phyloP scores from a whole-genome alignment of 1,284 basidiomycete genomes.

The Flammula alnicola region DNA sequence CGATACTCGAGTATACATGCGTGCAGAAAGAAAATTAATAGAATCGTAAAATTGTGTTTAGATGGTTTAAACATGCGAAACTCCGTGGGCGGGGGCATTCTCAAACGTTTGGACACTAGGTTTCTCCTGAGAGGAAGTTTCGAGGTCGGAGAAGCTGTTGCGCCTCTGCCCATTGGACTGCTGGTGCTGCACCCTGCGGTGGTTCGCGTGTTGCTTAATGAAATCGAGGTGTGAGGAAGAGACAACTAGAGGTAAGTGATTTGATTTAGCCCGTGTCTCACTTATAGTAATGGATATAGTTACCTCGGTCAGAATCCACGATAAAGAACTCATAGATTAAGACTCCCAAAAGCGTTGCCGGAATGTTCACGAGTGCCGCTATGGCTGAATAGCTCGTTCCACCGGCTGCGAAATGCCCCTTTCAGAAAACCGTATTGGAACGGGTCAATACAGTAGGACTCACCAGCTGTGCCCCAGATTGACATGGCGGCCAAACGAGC shows the following conservation, averaged over 20 bases:
- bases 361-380: conserved; percentile 67
- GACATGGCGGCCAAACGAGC: conserved; percentile 60
- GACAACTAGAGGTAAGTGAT: conserved; percentile 22
- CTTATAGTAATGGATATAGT: conserved; percentile 13
- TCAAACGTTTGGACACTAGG: conserved; percentile 23
- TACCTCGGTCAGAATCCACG: conserved; percentile 56
- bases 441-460: conserved; percentile 2
- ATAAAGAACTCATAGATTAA: conserved; percentile 59
- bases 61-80: conserved; percentile 9
- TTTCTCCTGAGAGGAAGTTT: conserved; percentile 23
- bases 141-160: conserved; percentile 7
- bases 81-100: conserved; percentile 16
- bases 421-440: background rate
- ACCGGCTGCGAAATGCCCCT: conserved; percentile 39
- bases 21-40: background rate
- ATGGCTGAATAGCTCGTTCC: conserved; percentile 68
- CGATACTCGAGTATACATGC: too few relatives aligned
- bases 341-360: conserved; percentile 57
- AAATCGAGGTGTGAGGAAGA: conserved; percentile 23
- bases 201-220: conserved; percentile 22
- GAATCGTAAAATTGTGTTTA: background rate
- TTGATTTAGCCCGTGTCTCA: too few relatives aligned
- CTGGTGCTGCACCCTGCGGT: conserved; percentile 21
- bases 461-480: conserved; percentile 57
- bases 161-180: background rate